Percentiles rank a stretch among this genome's conserved stretches.
These are phyloP conservation scores for Capsicum rhomboideum DNA, from an alignment of 257 asterid species.

Conservation along the genomic window DNA sequence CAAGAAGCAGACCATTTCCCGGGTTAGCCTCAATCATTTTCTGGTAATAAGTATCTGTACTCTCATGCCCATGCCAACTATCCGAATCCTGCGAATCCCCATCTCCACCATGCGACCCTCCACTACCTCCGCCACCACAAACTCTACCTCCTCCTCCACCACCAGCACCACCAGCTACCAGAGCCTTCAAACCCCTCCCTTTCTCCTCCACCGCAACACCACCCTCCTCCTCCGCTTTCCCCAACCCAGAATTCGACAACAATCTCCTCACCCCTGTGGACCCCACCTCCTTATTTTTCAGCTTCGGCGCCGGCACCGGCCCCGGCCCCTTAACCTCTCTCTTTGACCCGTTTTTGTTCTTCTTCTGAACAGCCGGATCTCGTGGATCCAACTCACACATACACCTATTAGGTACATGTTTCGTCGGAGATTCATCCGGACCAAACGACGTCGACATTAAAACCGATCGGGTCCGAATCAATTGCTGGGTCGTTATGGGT, in stretches of 20 bases:
- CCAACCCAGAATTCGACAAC: conserved; percentile 18
- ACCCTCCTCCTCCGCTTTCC: conserved; percentile 15
- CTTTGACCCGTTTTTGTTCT: neutral
- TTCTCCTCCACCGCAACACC: conserved; percentile 12
- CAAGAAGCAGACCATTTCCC: conserved; percentile 49
- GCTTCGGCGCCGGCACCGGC: neutral
- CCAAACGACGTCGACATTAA: neutral
- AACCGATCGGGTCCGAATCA: neutral
- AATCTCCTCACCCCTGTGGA: neutral
- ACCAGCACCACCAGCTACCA: conserved; percentile 7
- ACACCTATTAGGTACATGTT: neutral
- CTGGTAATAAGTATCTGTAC: conserved; percentile 55
- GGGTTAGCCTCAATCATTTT: conserved; percentile 74
- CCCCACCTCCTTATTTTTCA: neutral
- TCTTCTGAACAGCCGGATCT: neutral
- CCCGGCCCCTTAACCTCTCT: neutral
- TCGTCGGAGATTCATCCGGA: neutral
- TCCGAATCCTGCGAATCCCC: conserved; percentile 44
- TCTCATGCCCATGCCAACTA: conserved; percentile 47
- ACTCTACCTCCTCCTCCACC: conserved; percentile 9
- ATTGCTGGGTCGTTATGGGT: neutral
- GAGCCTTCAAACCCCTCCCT: conserved; percentile 25
- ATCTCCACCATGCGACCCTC: conserved; percentile 27
- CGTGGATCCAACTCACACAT: neutral
- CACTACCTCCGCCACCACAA: conserved; percentile 34